Base-by-base conservation (phyloP, 768 basidiomycete species). In the Suillus weaverae region DNA sequence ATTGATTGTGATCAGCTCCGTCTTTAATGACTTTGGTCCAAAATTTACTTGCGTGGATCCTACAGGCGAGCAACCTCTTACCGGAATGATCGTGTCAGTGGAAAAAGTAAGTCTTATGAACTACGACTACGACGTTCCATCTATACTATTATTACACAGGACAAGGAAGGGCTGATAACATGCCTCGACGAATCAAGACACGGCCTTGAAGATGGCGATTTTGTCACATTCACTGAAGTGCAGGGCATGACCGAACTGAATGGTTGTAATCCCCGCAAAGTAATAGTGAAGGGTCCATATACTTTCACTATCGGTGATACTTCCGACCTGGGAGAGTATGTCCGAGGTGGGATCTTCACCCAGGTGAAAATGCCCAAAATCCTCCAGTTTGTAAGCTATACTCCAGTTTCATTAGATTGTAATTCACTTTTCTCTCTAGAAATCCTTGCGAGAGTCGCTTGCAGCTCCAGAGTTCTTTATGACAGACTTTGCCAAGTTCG, bases 321-420 rank as follows among this genome's bases (percentile, higher is more conserved):
- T 3, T 85, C 89, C 36, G 83, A 83, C 41, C 74, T 97, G 13
- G 83, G 88, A 33, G 82, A 86, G 53, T 99, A 99, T 79, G 86
- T 89, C 69, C 74, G 86, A 35, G 97, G 97, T 32, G 97, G 97
- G 43, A 91, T 96, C 66, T 99, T 98, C 76, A 95, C 93, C 8
- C 97, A 99, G 77, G 95, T 99, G 68, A 99, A 99, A 81, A 97
- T 98, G 95, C 97, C 97, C 11, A 99, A 97, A 80, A 84, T 95
- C 59, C 80, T 98, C 57, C 87, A 95, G 74, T 99, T 98, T 72
- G 97, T 98, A 71, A 72, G 95, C 84, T 4, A 33, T 48, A 32
- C 18, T 44, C 14, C 32, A 20, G 35, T 57, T 43, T 16, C 68
- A 44, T 59, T 26, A 33, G 26, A 44, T 39, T 6, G 14, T 9